These are phyloP conservation scores for Fusarium begoniae DNA, from an alignment of 2,329 filamentous ascomycete genomes.

Conservation along the genomic window DNA sequence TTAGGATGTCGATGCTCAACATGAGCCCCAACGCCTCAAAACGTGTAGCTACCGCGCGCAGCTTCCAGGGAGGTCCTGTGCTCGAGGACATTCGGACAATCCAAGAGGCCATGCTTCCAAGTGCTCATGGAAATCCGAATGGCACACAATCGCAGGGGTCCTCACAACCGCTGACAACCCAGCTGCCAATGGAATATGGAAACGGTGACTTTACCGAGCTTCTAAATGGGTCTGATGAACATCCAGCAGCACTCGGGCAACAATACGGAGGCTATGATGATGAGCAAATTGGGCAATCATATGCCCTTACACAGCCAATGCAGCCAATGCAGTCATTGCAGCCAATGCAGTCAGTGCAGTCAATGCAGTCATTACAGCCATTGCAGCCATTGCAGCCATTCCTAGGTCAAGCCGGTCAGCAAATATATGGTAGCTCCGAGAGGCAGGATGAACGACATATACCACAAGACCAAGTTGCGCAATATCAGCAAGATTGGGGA, in stretches of 20 bases:
- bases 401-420: background rate
- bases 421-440: too few relatives aligned
- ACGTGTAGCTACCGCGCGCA: background rate
- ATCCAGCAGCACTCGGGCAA: background rate
- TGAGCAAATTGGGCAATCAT: too few relatives aligned
- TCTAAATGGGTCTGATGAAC: background rate
- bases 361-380: too few relatives aligned
- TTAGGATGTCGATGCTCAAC: too few relatives aligned
- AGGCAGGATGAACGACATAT: background rate
- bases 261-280: background rate
- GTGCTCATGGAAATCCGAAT: background rate
- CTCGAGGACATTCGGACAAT: background rate
- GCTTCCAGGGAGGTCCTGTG: slow-evolving; percentile 9
- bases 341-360: too few relatives aligned
- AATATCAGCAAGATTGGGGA: background rate
- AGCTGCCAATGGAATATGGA: background rate
- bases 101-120: background rate
- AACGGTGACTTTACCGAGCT: too few relatives aligned
- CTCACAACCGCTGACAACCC: background rate
- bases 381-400: too few relatives aligned
- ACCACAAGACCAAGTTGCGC: background rate
- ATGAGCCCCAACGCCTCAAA: too few relatives aligned
- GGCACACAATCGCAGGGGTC: background rate
- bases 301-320: too few relatives aligned
- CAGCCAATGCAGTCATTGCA: too few relatives aligned